Percentiles rank a stretch among this genome's conserved stretches.
These are phyloP conservation scores for Mollisiaceae sp. DNA, from an alignment of 2,329 filamentous ascomycete genomes.

Conservation along the genomic window DNA sequence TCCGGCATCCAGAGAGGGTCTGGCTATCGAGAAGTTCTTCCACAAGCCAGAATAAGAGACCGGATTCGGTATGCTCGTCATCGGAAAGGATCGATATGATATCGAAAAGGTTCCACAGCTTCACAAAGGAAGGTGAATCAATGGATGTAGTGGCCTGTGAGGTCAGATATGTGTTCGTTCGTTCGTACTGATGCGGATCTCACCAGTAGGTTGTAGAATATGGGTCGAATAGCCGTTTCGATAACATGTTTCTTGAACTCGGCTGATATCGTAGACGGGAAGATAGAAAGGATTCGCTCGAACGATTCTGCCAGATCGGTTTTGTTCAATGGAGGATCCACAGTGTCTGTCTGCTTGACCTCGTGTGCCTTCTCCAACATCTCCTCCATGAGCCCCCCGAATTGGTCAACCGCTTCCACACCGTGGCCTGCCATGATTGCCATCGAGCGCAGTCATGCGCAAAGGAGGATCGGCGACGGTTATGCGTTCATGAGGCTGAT, in stretches of 20 bases:
- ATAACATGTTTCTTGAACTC: conserved; percentile 59
- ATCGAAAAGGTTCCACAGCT: conserved; percentile 93
- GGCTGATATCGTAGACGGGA: conserved; percentile 27
- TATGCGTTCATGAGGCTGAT: not conserved
- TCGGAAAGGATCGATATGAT: conserved; percentile 89
- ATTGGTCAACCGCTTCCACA: conserved; percentile 58
- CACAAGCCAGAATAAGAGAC: conserved; percentile 85
- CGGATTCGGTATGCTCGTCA: conserved; percentile 76
- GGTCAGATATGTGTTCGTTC: conserved; percentile 42
- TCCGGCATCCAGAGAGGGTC: conserved; percentile 88
- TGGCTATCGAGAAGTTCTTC: conserved; percentile 97
- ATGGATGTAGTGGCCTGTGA: conserved; percentile 75
- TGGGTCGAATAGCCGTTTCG: conserved; percentile 81
- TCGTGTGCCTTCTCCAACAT: conserved; percentile 64
- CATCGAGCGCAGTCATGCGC: conserved; percentile 5
- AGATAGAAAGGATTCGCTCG: conserved; percentile 50
- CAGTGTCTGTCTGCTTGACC: conserved; percentile 61
- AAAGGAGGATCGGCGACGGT: conserved; percentile 10
- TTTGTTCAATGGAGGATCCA: conserved; percentile 79
- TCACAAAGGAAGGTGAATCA: conserved; percentile 76
- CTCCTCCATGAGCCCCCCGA: conserved; percentile 58
- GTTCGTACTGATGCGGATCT: conserved; percentile 45
- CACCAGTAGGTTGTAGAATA: conserved; percentile 82
- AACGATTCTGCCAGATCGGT: conserved; percentile 62
- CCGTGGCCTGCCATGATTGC: conserved; percentile 56